A percentile compares a stretch with the other conserved stretches of the same genome.
Conservation (phyloP, 306 rosid genomes). For the Canavalia ensiformis region DNA sequence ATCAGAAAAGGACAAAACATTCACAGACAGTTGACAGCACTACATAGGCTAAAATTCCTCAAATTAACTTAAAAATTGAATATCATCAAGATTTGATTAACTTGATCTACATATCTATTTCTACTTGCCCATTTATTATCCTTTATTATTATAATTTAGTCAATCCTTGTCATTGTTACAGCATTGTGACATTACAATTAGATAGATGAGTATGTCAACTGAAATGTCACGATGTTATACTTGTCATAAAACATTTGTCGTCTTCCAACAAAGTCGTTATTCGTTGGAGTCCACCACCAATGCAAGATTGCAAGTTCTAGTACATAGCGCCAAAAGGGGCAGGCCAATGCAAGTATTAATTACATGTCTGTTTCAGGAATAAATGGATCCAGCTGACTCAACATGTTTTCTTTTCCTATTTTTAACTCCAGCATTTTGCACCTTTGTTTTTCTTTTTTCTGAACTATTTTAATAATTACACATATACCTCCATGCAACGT, state of each 20-base stretch:
- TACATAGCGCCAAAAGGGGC: conserved; percentile 37
- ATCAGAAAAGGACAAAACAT: conserved; percentile 28
- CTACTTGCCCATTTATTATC: background rate
- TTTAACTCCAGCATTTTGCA: background rate
- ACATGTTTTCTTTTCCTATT: background rate
- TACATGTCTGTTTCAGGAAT: conserved; percentile 37
- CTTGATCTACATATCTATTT: background rate
- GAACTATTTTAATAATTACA: background rate
- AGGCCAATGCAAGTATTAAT: conserved; percentile 35
- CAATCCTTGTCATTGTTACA: background rate
- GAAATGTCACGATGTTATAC: conserved; percentile 30
- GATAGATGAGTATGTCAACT: background rate
- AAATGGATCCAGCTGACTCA: conserved; percentile 38
- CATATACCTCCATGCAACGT: background rate
- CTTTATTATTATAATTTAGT: background rate
- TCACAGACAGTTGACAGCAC: background rate
- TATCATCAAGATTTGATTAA: background rate
- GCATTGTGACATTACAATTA: background rate
- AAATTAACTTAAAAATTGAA: background rate
- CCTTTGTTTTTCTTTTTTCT: background rate
- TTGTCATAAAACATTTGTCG: conserved; percentile 43
- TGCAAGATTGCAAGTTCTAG: background rate
- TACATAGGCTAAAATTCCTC: background rate
- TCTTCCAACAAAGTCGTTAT: conserved; percentile 37
- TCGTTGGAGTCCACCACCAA: conserved; percentile 38